These are phyloP conservation scores for Magnaporthiopsis poae DNA, from an alignment of 2,329 filamentous ascomycete genomes.

Conservation along the genomic window DNA sequence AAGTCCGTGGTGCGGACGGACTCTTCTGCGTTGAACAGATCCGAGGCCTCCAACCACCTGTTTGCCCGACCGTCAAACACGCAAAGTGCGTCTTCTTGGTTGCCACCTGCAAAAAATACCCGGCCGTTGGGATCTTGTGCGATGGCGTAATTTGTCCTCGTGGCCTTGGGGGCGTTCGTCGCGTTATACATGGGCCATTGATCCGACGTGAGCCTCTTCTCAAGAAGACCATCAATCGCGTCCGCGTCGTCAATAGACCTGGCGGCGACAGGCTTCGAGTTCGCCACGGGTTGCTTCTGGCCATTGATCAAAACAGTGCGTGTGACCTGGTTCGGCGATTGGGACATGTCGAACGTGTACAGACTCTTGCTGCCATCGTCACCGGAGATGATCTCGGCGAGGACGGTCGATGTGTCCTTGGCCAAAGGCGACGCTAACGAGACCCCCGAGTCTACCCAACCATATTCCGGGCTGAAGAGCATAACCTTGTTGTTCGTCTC, in stretches of 20 bases:
- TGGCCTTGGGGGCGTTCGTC: slow-evolving; percentile 56
- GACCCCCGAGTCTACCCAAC: slow-evolving; percentile 62
- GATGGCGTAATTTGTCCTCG: slow-evolving; percentile 60
- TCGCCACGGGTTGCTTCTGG: slow-evolving; percentile 43
- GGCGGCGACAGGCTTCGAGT: slow-evolving; percentile 34
- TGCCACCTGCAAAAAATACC: slow-evolving; percentile 72
- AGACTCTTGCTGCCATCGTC: slow-evolving; percentile 70
- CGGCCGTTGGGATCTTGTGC: slow-evolving; percentile 57
- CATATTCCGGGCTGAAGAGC: slow-evolving; percentile 52
- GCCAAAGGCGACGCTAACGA: slow-evolving; percentile 51
- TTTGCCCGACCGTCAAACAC: slow-evolving; percentile 72
- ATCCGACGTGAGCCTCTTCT: slow-evolving; percentile 43
- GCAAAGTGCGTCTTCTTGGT: slow-evolving; percentile 53
- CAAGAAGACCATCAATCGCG: slow-evolving; percentile 17
- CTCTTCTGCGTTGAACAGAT: slow-evolving; percentile 45
- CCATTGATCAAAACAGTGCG: slow-evolving; percentile 57
- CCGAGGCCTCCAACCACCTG: slow-evolving; percentile 63
- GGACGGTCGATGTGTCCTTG: slow-evolving; percentile 45
- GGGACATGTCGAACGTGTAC: slow-evolving; percentile 65
- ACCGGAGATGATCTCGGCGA: slow-evolving; percentile 57
- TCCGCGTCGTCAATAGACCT: slow-evolving; percentile 24
- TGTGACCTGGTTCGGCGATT: slow-evolving; percentile 64
- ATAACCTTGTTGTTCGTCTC: slow-evolving; percentile 57
- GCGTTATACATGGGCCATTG: slow-evolving; percentile 73
- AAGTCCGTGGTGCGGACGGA: slow-evolving; percentile 24